Evolutionary conservation across 176 grass and related monocot species (phyloP).

Genomic region (Canna indica): DNA sequence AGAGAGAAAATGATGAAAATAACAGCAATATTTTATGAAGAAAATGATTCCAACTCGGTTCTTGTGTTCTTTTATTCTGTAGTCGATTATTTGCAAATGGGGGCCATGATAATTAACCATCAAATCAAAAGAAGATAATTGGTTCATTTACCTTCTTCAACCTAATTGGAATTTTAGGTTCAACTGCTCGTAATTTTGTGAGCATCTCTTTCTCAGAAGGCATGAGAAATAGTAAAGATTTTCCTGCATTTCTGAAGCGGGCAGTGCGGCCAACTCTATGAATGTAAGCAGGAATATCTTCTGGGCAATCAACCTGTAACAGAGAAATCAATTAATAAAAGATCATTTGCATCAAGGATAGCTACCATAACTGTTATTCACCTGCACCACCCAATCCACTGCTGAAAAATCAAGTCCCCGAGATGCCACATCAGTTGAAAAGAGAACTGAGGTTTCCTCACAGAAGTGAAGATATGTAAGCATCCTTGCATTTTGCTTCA

Average conservation of each 20-base stretch:
- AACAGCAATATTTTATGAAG: not conserved
- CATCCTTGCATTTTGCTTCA: slow-evolving; percentile 51
- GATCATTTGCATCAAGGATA: not conserved
- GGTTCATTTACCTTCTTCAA: slow-evolving; percentile 33
- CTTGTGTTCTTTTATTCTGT: not conserved
- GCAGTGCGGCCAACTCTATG: slow-evolving; percentile 94
- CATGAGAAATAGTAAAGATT: slow-evolving; percentile 65
- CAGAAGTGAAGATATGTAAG: slow-evolving; percentile 56
- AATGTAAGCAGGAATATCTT: slow-evolving; percentile 59
- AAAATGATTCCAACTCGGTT: not conserved
- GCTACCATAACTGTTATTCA: slow-evolving; percentile 18
- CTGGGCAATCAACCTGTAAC: slow-evolving; percentile 79
- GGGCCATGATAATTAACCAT: not conserved
- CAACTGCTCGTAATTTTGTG: slow-evolving; percentile 59
- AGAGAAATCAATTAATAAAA: slow-evolving; percentile 14
- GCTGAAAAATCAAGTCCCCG: slow-evolving; percentile 77
- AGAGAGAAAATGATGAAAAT: not conserved
- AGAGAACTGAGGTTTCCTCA: slow-evolving; percentile 69
- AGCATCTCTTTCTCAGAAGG: slow-evolving; percentile 79
- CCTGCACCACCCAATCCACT: slow-evolving; percentile 97
- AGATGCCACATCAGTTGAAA: slow-evolving; percentile 76
- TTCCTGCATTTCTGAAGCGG: slow-evolving; percentile 73
- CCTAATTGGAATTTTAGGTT: slow-evolving; percentile 78
- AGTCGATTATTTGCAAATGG: not conserved
- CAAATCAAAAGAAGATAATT: slow-evolving; percentile 10